Evolutionary conservation across 1,139 yeast species (phyloP).

Genomic region (Kluyveromyces marxianus): DNA sequence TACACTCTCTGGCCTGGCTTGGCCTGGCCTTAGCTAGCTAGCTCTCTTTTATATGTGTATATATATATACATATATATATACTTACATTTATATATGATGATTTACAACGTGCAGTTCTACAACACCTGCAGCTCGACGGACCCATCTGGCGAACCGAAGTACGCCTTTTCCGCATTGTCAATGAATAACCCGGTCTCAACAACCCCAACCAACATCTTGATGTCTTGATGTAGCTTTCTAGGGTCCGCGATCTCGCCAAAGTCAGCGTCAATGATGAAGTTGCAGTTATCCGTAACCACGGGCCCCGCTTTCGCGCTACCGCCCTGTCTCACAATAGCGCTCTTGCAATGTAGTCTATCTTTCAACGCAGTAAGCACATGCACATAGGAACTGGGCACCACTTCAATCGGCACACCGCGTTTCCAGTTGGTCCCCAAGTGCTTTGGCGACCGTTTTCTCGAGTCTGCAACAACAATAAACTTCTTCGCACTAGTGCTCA

Average conservation of each 20-base stretch:
- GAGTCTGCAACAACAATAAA: conserved; percentile 91
- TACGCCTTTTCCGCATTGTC: conserved; percentile 67
- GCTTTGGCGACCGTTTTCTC: conserved; percentile 61
- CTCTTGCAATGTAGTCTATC: conserved; percentile 44
- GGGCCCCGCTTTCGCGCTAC: conserved; percentile 93
- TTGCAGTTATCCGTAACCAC: conserved; percentile 96
- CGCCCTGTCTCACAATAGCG: conserved; percentile 75
- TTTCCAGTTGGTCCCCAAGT: conserved; percentile 73
- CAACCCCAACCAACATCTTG: conserved; percentile 83
- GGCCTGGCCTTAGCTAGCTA: too few species aligned
- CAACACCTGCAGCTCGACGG: conserved; percentile 35
- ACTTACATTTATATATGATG: too few species aligned
- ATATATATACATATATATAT: too few species aligned
- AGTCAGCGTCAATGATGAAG: conserved; percentile 87
- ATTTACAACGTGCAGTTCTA: conserved; percentile 5
- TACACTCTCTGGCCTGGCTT: too few species aligned
- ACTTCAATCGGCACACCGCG: conserved; percentile 95
- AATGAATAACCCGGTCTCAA: conserved; percentile 89
- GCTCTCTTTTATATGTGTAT: too few species aligned
- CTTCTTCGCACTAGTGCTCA: conserved; percentile 69
- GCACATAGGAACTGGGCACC: conserved; percentile 80
- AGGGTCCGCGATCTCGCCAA: conserved; percentile 68
- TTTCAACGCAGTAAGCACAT: conserved; percentile 56
- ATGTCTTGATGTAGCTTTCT: conserved; percentile 52
- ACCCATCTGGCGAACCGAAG: conserved; percentile 78